phyloP scores from a whole-genome alignment of 371 early-diverging fungal genomes.

The Rhizopus delemar region DNA sequence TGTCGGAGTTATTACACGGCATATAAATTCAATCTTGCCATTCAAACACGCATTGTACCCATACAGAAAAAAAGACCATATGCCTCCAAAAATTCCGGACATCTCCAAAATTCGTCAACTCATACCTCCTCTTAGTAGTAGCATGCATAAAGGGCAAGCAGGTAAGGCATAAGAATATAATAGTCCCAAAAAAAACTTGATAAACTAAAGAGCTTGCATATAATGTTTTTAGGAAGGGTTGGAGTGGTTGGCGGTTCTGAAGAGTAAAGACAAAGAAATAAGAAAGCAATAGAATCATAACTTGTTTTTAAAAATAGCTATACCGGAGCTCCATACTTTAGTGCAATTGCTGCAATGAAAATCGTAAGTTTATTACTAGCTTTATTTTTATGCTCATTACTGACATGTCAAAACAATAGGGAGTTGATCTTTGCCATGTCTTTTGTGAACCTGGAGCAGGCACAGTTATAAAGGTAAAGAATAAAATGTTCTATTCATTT shows the following conservation, averaged over 20 bases:
- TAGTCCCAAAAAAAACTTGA: background rate
- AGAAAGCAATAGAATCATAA: background rate
- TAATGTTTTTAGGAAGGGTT: slow-evolving; percentile 54
- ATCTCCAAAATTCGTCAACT: slow-evolving; percentile 58
- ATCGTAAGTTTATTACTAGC: slow-evolving; percentile 54
- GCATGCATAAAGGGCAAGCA: slow-evolving; percentile 87
- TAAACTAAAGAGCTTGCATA: background rate
- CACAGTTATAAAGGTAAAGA: slow-evolving; percentile 37
- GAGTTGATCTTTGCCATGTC: slow-evolving; percentile 90
- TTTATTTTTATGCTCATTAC: background rate
- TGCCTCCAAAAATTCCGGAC: slow-evolving; percentile 43
- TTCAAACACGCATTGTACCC: too few relatives aligned
- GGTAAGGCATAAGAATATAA: slow-evolving; percentile 45
- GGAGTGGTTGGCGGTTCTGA: slow-evolving; percentile 77
- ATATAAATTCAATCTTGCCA: too few relatives aligned
- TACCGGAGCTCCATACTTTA: slow-evolving; percentile 96
- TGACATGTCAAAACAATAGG: slow-evolving; percentile 48
- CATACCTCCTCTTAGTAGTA: slow-evolving; percentile 69
- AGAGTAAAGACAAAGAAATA: slow-evolving; percentile 53
- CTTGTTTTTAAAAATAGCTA: slow-evolving; percentile 49
- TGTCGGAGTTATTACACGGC: too few relatives aligned
- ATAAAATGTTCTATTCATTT: background rate
- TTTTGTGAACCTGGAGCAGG: slow-evolving; percentile 84
- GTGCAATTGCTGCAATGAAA: slow-evolving; percentile 76
- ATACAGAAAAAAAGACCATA: slow-evolving; percentile 2